Evolutionary conservation across 306 rosid species (phyloP).

Genomic region (Hippophae gyantsensis): DNA sequence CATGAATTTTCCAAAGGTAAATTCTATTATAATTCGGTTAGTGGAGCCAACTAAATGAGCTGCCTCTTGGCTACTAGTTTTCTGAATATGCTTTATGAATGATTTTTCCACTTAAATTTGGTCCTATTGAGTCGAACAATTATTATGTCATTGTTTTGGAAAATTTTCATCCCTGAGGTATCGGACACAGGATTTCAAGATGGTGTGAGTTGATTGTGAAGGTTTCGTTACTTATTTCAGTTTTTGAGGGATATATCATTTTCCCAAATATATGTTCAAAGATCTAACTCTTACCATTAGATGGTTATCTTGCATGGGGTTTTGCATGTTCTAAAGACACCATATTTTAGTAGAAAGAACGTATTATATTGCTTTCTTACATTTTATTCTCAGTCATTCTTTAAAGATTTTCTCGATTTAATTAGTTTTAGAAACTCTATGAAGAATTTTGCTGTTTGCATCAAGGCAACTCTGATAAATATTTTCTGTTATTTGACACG

Average conservation of each 20-base stretch:
- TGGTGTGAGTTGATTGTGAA: too few relatives aligned
- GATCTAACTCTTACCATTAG: background rate
- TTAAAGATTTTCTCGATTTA: background rate
- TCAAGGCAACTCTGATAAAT: constrained; percentile 10
- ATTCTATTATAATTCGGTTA: constrained; percentile 13
- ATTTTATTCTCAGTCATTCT: background rate
- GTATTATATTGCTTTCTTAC: background rate
- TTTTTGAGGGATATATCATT: background rate
- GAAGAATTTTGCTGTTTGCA: background rate
- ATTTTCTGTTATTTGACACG: constrained; percentile 21
- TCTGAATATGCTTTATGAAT: constrained; percentile 8
- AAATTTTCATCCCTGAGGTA: too few relatives aligned
- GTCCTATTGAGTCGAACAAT: background rate
- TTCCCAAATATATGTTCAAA: constrained; percentile 2
- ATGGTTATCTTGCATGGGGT: background rate
- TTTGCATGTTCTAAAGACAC: too few relatives aligned
- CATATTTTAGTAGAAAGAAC: background rate
- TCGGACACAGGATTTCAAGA: too few relatives aligned
- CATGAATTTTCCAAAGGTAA: constrained; percentile 73
- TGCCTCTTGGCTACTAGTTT: constrained; percentile 5
- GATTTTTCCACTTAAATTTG: background rate
- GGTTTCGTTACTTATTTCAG: background rate
- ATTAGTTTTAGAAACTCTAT: background rate
- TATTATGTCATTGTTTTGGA: too few relatives aligned
- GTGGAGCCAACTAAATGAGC: constrained; percentile 11